Percentiles rank a stretch among this genome's conserved stretches.
These are phyloP conservation scores for Sclerotinia subarctica DNA, from an alignment of 2,329 filamentous ascomycete species.

Conservation along the genomic window DNA sequence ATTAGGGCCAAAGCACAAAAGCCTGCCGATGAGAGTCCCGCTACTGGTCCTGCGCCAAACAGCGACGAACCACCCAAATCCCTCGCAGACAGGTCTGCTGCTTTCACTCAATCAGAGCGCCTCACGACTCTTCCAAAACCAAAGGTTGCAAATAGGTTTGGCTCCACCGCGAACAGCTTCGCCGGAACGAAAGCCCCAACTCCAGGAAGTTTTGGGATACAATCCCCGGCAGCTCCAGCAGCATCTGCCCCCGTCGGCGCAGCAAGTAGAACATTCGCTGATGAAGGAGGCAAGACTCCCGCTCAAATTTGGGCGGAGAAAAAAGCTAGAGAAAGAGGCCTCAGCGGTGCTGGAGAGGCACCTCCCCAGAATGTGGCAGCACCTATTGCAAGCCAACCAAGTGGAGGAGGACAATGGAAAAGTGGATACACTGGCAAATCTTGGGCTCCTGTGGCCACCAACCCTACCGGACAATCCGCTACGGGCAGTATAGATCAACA, in stretches of 20 bases:
- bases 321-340: constrained; percentile 74
- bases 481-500: constrained; percentile 52
- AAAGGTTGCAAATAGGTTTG: constrained; percentile 89
- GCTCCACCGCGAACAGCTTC: constrained; percentile 64
- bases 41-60: constrained; percentile 41
- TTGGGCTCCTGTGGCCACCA: constrained; percentile 81
- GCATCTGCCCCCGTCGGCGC: constrained; percentile 64
- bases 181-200: constrained; percentile 85
- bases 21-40: constrained; percentile 43
- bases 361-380: constrained; percentile 46
- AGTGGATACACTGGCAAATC: constrained; percentile 87
- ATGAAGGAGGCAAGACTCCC: constrained; percentile 91
- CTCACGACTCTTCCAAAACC: constrained; percentile 89
- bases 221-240: constrained; percentile 55
- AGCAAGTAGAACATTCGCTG: constrained; percentile 90
- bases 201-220: constrained; percentile 65
- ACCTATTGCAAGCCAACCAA: constrained; percentile 64
- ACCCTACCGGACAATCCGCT: constrained; percentile 63
- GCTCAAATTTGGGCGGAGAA: constrained; percentile 97
- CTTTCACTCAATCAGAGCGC: constrained; percentile 73
- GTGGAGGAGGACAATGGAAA: constrained; percentile 77
- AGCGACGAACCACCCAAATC: constrained; percentile 54
- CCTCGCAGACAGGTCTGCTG: constrained; percentile 71
- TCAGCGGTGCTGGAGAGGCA: constrained; percentile 50
- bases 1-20: constrained; percentile 82